Evolutionary conservation across 202 grass and related monocot genomes (phyloP).

Genomic region (Musa balbisiana): DNA sequence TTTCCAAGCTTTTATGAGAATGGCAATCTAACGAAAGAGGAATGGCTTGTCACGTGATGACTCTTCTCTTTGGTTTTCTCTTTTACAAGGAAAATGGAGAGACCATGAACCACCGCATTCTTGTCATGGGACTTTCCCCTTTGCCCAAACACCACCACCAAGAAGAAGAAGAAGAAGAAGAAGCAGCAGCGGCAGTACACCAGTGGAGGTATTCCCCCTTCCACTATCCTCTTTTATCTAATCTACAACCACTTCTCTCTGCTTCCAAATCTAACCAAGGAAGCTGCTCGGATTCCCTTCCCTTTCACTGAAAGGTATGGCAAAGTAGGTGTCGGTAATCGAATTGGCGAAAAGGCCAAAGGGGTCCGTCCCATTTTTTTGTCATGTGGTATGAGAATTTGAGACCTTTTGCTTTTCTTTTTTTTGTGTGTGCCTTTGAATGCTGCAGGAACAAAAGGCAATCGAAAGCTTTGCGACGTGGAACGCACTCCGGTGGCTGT

Average conservation of each 20-base stretch:
- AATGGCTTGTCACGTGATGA: neutral
- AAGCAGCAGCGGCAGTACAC: too few relatives aligned
- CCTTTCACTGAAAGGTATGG: neutral
- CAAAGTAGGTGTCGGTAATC: neutral
- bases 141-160: neutral
- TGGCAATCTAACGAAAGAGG: conserved; percentile 13
- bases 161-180: too few relatives aligned
- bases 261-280: neutral
- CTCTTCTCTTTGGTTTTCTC: conserved; percentile 4
- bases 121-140: neutral
- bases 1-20: conserved; percentile 54
- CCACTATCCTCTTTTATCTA: neutral
- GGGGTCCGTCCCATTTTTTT: neutral
- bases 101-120: conserved; percentile 13
- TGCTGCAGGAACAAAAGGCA: conserved; percentile 3
- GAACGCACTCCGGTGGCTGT: neutral
- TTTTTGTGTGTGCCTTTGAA: neutral
- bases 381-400: neutral
- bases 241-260: neutral
- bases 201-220: neutral
- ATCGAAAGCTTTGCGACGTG: conserved; percentile 19
- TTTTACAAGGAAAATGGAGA: conserved; percentile 22
- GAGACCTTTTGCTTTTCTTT: neutral
- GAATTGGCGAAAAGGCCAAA: conserved; percentile 1
- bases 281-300: neutral